Conservation (phyloP, 108 stramenopile species). For the Cylindrotheca closterium region DNA sequence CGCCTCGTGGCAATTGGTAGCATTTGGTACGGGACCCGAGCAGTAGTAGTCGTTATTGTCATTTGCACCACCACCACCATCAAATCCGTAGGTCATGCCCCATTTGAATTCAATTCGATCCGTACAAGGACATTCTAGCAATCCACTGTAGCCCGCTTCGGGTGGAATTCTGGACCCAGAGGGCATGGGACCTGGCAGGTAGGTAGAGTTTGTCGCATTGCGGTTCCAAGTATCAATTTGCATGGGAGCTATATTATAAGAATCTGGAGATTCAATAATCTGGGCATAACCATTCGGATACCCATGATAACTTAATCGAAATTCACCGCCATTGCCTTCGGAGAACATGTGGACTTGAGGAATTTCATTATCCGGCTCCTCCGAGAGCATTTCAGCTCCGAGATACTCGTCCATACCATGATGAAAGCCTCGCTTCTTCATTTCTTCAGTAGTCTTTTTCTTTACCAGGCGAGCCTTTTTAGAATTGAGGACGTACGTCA, state of each 20-base stretch:
- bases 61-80: not conserved
- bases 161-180: slow-evolving; percentile 6
- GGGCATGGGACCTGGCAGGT: slow-evolving; percentile 23
- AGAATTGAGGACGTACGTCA: slow-evolving; percentile 14
- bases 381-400: not conserved
- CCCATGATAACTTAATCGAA: slow-evolving; percentile 21
- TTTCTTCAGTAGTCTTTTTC: slow-evolving; percentile 4
- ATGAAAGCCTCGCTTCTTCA: not conserved
- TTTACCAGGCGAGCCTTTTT: not conserved
- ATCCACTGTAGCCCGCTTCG: slow-evolving; percentile 16
- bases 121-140: slow-evolving; percentile 23
- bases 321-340: slow-evolving; percentile 30
- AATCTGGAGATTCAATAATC: slow-evolving; percentile 18
- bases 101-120: slow-evolving; percentile 6
- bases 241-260: slow-evolving; percentile 24
- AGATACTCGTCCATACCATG: not conserved
- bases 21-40: not conserved
- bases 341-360: slow-evolving; percentile 6
- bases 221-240: slow-evolving; percentile 42
- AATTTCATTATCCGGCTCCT: not conserved
- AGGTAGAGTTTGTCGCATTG: not conserved
- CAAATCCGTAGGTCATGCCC: not conserved
- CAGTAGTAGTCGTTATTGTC: not conserved
- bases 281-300: slow-evolving; percentile 30
- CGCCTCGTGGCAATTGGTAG: not conserved